Conservation (phyloP, 345 rosid species). For the Passiflora organensis region DNA sequence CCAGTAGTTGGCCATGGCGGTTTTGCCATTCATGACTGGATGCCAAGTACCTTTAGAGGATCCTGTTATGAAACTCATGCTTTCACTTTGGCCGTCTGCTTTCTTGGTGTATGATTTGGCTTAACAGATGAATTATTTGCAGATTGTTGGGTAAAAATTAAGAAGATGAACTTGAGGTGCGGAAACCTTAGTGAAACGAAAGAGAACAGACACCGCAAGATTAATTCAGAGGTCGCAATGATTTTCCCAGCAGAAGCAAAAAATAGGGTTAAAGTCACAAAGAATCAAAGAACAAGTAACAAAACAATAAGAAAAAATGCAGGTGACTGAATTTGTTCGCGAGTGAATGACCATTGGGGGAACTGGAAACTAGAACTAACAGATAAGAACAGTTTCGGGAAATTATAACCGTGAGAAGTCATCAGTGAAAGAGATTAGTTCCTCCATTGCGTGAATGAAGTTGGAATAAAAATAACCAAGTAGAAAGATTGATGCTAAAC, state of each 20-base stretch:
- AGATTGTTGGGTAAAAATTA: neutral
- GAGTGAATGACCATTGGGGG: neutral
- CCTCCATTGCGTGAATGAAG: neutral
- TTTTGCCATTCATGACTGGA: constrained; percentile 51
- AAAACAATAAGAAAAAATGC: neutral
- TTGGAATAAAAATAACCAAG: neutral
- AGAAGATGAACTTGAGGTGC: neutral
- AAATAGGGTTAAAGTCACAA: neutral
- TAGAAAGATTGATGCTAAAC: neutral
- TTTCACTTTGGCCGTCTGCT: constrained; percentile 12
- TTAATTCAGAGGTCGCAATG: constrained; percentile 1
- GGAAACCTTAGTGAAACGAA: no score
- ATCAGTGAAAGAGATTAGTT: neutral
- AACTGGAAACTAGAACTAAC: neutral
- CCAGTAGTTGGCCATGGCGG: constrained; percentile 73
- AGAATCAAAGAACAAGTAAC: neutral
- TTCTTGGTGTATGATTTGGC: constrained; percentile 1
- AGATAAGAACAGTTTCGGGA: constrained; percentile 3
- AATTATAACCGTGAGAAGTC: constrained; percentile 7
- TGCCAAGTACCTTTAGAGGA: constrained; percentile 49
- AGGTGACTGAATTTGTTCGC: neutral
- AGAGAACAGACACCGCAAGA: neutral
- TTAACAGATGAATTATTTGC: neutral
- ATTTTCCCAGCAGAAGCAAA: neutral
- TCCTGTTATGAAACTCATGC: constrained; percentile 43